These are phyloP conservation scores for Triangularia verruculosa DNA, from an alignment of 2,329 filamentous ascomycete genomes.

Conservation along the genomic window DNA sequence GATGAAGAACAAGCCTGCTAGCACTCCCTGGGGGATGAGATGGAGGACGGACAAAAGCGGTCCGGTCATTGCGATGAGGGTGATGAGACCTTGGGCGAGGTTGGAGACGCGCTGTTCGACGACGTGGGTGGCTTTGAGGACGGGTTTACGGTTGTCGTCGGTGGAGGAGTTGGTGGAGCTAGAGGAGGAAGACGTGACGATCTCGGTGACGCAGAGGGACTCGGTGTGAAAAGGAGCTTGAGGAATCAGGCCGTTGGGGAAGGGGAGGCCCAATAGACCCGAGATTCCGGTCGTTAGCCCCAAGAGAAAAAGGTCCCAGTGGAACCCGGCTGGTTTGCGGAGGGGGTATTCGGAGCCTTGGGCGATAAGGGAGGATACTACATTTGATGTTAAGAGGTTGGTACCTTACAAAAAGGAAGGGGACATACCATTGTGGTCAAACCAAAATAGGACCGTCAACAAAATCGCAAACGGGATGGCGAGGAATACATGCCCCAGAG, in stretches of 20 bases:
- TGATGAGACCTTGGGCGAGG: conserved; percentile 72
- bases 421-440: conserved; percentile 75
- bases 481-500: conserved; percentile 70
- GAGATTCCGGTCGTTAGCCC: conserved; percentile 74
- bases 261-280: conserved; percentile 73
- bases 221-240: conserved; percentile 81
- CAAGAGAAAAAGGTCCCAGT: conserved; percentile 81
- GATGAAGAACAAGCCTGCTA: conserved; percentile 79
- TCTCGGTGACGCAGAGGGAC: conserved; percentile 68
- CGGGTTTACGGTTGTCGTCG: conserved; percentile 30
- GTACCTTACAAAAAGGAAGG: neutral
- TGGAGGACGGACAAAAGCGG: conserved; percentile 72
- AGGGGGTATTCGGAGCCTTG: conserved; percentile 82
- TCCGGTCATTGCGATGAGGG: conserved; percentile 74
- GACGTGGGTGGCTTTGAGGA: conserved; percentile 55
- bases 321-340: conserved; percentile 76
- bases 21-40: conserved; percentile 74
- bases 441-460: conserved; percentile 82
- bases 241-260: conserved; percentile 79
- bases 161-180: neutral
- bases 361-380: conserved; percentile 77
- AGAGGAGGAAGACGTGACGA: conserved; percentile 30
- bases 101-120: conserved; percentile 80
- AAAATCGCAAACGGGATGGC: conserved; percentile 84
- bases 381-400: neutral